Base-by-base conservation (phyloP, 148 eudicot genomes). In the Linanthus parryae region DNA sequence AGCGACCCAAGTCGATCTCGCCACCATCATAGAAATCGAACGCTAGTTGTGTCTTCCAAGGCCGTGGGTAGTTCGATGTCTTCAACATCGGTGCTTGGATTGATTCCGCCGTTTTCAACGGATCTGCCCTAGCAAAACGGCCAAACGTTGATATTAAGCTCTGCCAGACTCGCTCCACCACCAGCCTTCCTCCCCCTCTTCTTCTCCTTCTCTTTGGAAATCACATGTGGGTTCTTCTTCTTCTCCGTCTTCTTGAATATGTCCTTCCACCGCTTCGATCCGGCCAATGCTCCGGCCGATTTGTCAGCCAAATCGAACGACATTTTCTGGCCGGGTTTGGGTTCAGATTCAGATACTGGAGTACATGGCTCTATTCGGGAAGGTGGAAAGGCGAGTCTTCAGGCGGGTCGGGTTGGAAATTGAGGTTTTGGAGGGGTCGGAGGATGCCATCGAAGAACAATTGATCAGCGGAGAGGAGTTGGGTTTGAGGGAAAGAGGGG, bases 51-150 rank as follows among this genome's bases (percentile, higher is more conserved):
- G n/a, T n/a, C n/a, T n/a, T n/a, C n/a, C n/a, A n/a, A n/a, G n/a
- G n/a, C n/a, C n/a, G n/a, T n/a, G n/a, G n/a, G n/a, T n/a, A n/a
- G n/a, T n/a, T n/a, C n/a, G n/a, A n/a, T n/a, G n/a, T n/a, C n/a
- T n/a, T n/a, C n/a, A n/a, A n/a, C n/a, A n/a, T n/a, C n/a, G n/a
- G n/a, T n/a, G n/a, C 55, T 60, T 23, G 95, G 79, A 61, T 88
- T 66, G 28, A 30, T 33, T 4, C 71, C 70, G 30, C 81, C 83
- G 65, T 68, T 91, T 0, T 95, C 98, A 14, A 94, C 89, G 8
- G 98, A 91, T 52, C 88, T 86, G 49, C 95, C 87, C 62, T 95
- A 43, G 0, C 84, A 74, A 44, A 91, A 91, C 4, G 98, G 98
- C 98, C 98, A 91, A 22, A 91, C 45, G 7, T 91, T 83, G 0